Evolutionary conservation across 352 stramenopile genomes (phyloP).

Genomic region (Aphanomyces astaci): DNA sequence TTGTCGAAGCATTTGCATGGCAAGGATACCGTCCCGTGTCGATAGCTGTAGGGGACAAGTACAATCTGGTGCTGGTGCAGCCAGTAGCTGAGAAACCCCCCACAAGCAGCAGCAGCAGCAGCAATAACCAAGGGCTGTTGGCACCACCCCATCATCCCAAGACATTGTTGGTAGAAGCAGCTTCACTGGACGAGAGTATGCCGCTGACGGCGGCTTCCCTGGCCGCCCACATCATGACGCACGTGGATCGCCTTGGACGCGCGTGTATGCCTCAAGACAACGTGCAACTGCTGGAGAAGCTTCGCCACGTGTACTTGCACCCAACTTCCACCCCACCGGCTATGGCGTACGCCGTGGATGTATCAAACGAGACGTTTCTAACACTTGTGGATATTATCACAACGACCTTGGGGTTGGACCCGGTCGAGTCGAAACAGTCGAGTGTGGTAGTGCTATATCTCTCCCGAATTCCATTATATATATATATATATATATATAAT

Average conservation of each 20-base stretch:
- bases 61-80: slow-evolving; percentile 66
- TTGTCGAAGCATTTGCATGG: slow-evolving; percentile 48
- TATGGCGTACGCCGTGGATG: slow-evolving; percentile 14
- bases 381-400: slow-evolving; percentile 5
- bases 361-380: slow-evolving; percentile 9
- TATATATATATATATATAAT: too few species aligned
- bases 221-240: neutral
- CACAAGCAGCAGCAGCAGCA: slow-evolving; percentile 26
- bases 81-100: slow-evolving; percentile 23
- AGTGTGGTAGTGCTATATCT: too few species aligned
- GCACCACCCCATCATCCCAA: too few species aligned
- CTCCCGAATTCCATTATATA: slow-evolving; percentile 26
- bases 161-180: too few species aligned
- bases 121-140: slow-evolving; percentile 11
- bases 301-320: slow-evolving; percentile 6
- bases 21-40: slow-evolving; percentile 47
- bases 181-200: neutral
- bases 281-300: neutral
- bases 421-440: too few species aligned
- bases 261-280: slow-evolving; percentile 16
- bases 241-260: slow-evolving; percentile 6
- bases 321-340: neutral
- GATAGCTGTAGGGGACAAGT: slow-evolving; percentile 81
- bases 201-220: neutral
- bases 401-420: neutral